These are phyloP conservation scores for Leptodermis oblonga DNA, from an alignment of 257 asterid species.

Conservation along the genomic window DNA sequence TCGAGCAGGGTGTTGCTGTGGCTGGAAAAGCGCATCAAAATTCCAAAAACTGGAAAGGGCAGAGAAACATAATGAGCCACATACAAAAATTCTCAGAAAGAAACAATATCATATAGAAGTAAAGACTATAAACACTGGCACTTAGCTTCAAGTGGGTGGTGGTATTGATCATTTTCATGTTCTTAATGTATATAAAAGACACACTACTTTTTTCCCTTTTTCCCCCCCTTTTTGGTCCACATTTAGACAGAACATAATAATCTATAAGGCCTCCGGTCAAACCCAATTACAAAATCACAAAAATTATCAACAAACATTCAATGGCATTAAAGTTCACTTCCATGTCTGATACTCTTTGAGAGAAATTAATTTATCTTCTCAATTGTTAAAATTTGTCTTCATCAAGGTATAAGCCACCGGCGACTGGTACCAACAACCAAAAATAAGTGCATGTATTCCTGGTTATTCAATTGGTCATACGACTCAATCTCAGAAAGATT, in stretches of 20 bases:
- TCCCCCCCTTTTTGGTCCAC: neutral
- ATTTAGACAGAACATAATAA: neutral
- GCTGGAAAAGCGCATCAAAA: conserved; percentile 98
- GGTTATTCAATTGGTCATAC: neutral
- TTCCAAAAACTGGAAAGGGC: conserved; percentile 78
- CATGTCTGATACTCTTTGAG: neutral
- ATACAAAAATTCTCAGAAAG: neutral
- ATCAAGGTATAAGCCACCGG: neutral
- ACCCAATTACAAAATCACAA: neutral
- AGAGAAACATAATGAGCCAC: conserved; percentile 3
- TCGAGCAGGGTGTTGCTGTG: conserved; percentile 99
- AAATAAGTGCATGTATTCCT: neutral
- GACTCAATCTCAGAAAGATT: neutral
- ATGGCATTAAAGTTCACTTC: neutral
- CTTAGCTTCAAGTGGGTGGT: neutral
- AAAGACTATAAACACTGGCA: neutral
- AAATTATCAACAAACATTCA: neutral
- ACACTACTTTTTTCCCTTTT: neutral
- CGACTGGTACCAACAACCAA: neutral
- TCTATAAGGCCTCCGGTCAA: neutral
- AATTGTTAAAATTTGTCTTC: neutral
- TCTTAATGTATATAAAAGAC: neutral
- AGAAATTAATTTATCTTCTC: neutral
- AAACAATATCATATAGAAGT: neutral
- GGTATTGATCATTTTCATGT: neutral